phyloP scores from a whole-genome alignment of 768 basidiomycete genomes.

The Kwoniella bestiolae region DNA sequence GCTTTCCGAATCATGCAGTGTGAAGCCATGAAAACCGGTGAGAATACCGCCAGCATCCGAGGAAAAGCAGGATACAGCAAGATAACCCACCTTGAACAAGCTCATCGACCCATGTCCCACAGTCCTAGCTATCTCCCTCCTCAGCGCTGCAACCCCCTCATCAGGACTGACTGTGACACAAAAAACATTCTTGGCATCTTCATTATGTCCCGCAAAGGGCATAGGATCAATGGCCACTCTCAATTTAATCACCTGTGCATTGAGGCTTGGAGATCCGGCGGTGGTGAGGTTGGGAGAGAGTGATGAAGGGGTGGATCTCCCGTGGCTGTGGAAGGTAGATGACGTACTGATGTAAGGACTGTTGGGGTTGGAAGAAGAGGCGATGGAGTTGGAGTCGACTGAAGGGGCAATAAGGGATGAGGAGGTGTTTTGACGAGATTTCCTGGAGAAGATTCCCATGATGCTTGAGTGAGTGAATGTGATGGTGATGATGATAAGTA shows the following conservation, averaged over 20 bases:
- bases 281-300: not conserved
- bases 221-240: conserved; percentile 38
- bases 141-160: conserved; percentile 27
- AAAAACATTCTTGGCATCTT: conserved; percentile 32
- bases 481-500: no score
- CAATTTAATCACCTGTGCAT: conserved; percentile 20
- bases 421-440: not conserved
- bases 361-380: not conserved
- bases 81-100: conserved; percentile 51
- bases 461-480: no score
- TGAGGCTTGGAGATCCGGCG: not conserved
- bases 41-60: not conserved
- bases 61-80: not conserved
- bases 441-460: not conserved
- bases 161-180: conserved; percentile 39
- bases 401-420: not conserved
- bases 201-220: not conserved
- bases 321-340: not conserved
- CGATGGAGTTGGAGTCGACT: not conserved
- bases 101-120: conserved; percentile 34
- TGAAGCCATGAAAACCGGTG: no score
- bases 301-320: not conserved
- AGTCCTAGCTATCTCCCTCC: conserved; percentile 28
- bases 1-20: no score
- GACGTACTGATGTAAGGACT: not conserved